These are phyloP conservation scores for Camelina neglecta DNA, from an alignment of 345 rosid species.

Conservation along the genomic window DNA sequence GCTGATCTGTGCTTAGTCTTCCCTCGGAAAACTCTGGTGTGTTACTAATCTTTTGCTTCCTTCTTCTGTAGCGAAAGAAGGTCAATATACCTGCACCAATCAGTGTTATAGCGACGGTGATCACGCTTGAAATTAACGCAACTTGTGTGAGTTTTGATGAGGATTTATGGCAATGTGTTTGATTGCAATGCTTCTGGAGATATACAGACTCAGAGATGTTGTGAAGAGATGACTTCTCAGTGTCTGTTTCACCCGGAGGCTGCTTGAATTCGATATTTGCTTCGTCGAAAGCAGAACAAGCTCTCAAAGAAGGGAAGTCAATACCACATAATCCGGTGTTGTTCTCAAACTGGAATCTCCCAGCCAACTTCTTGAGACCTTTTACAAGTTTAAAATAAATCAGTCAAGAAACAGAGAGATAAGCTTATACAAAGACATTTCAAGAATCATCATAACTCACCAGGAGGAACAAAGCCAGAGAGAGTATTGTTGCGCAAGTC, in stretches of 20 bases:
- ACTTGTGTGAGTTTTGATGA: slow-evolving; percentile 63
- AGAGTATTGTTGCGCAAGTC: slow-evolving; percentile 84
- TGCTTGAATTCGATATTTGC: slow-evolving; percentile 49
- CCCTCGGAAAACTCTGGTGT: slow-evolving; percentile 59
- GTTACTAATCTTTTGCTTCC: slow-evolving; percentile 80
- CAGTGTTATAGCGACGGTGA: slow-evolving; percentile 50
- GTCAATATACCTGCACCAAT: slow-evolving; percentile 51
- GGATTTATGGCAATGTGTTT: slow-evolving; percentile 52
- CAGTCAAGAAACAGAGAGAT: slow-evolving; percentile 17
- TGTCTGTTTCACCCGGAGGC: slow-evolving; percentile 34
- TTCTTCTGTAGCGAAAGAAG: slow-evolving; percentile 57
- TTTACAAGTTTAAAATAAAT: background rate
- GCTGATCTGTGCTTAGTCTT: slow-evolving; percentile 56
- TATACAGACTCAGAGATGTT: slow-evolving; percentile 41
- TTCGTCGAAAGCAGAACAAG: slow-evolving; percentile 55
- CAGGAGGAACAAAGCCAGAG: slow-evolving; percentile 69
- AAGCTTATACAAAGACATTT: background rate
- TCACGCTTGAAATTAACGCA: slow-evolving; percentile 62
- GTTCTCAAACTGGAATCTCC: slow-evolving; percentile 62
- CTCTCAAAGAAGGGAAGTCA: slow-evolving; percentile 56
- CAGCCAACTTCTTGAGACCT: slow-evolving; percentile 66
- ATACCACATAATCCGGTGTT: slow-evolving; percentile 74
- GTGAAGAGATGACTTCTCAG: slow-evolving; percentile 37
- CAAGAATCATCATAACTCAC: slow-evolving; percentile 44
- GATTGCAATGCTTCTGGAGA: slow-evolving; percentile 52